Evolutionary conservation across 352 stramenopile genomes (phyloP).

Genomic region (Phytophthora megakarya): DNA sequence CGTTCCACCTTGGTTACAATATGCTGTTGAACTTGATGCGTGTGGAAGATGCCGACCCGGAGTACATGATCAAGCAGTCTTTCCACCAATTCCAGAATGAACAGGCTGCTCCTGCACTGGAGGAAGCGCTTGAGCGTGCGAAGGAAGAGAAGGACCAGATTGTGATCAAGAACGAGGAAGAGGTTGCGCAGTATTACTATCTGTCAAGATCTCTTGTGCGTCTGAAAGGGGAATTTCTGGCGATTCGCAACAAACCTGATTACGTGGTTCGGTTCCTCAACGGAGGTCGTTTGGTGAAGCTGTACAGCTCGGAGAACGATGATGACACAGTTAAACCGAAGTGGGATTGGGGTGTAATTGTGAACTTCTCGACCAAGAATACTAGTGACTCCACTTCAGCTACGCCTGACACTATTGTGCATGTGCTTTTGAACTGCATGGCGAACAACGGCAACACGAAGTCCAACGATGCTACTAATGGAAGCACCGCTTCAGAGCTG

Average conservation of each 20-base stretch:
- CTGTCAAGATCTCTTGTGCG: slow-evolving; percentile 92
- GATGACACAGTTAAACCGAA: slow-evolving; percentile 49
- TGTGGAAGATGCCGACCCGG: slow-evolving; percentile 96
- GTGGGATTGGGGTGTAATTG: slow-evolving; percentile 87
- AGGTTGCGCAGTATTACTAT: slow-evolving; percentile 90
- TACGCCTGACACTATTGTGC: slow-evolving; percentile 70
- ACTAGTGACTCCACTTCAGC: slow-evolving; percentile 67
- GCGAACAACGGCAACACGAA: slow-evolving; percentile 30
- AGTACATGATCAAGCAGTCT: slow-evolving; percentile 98
- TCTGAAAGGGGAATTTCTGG: slow-evolving; percentile 92
- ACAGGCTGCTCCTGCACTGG: slow-evolving; percentile 71
- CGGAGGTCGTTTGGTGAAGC: slow-evolving; percentile 89
- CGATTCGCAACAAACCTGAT: slow-evolving; percentile 92
- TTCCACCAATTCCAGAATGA: slow-evolving; percentile 97
- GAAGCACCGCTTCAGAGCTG: slow-evolving; percentile 40
- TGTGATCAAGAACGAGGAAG: slow-evolving; percentile 88
- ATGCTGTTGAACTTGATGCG: slow-evolving; percentile 99
- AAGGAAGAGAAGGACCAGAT: slow-evolving; percentile 89
- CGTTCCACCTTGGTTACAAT: slow-evolving; percentile 99
- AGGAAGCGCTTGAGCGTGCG: slow-evolving; percentile 80
- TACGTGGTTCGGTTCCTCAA: slow-evolving; percentile 95
- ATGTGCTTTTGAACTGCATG: slow-evolving; percentile 80
- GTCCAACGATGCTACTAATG: slow-evolving; percentile 32
- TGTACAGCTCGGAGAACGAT: slow-evolving; percentile 64
- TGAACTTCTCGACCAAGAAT: slow-evolving; percentile 87